These are phyloP conservation scores for Dysphania ambrosioides DNA, from an alignment of 148 eudicot species.

Conservation along the genomic window DNA sequence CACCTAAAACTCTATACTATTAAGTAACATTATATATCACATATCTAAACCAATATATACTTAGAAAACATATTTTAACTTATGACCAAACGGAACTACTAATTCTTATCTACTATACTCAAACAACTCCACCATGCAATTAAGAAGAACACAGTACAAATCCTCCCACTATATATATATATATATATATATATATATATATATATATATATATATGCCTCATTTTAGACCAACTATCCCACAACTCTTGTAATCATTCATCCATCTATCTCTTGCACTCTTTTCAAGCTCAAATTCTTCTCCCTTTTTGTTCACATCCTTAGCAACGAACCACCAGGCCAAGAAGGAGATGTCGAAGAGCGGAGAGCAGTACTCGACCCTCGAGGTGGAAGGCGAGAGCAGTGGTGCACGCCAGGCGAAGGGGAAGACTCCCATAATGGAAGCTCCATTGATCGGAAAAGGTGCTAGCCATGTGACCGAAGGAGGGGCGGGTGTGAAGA, in stretches of 20 bases:
- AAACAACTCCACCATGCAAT: conserved; percentile 37
- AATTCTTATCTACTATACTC: background rate
- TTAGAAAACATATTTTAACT: background rate
- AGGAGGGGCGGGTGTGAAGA: conserved; percentile 28
- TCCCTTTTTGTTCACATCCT: background rate
- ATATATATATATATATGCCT: conserved; percentile 24
- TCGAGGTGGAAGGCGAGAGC: conserved; percentile 28
- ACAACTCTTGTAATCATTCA: conserved; percentile 15
- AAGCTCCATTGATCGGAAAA: conserved; percentile 37
- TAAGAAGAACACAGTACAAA: too few species aligned
- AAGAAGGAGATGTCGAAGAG: conserved; percentile 18
- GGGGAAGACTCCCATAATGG: conserved; percentile 45
- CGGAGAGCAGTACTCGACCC: conserved; percentile 22
- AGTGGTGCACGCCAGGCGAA: conserved; percentile 30
- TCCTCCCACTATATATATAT: too few species aligned
- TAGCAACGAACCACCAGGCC: background rate
- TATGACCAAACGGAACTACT: conserved; percentile 4
- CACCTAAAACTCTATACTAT: conserved; percentile 5
- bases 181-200: too few species aligned
- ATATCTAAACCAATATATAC: conserved; percentile 24
- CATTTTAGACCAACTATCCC: conserved; percentile 5
- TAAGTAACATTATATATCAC: background rate
- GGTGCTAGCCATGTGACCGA: background rate
- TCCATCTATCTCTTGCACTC: background rate
- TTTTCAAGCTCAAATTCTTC: background rate